Base-by-base conservation (phyloP, 1,284 basidiomycete genomes). In the Trametes versicolor region DNA sequence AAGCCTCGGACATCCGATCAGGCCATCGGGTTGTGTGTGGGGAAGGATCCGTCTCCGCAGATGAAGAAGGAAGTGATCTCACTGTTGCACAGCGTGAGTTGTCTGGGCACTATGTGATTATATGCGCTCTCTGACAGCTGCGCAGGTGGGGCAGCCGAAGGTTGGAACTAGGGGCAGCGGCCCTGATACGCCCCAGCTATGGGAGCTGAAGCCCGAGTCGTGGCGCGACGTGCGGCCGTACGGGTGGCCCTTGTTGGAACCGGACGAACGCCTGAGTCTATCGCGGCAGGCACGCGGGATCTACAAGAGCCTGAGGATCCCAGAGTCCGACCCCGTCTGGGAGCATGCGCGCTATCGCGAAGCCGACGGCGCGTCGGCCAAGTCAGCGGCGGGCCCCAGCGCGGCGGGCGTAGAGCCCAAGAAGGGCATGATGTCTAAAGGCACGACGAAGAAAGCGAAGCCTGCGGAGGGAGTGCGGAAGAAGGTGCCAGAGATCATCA, bases 141-240 rank as follows among this genome's bases (percentile, higher is more conserved):
- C 43, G 9, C 63, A 90, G 88, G 74, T 90, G 17, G 87, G 83
- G 13, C 87, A 88, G 67, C 80, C 79, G 56, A 71, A 73, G 9
- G 74, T 77, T 25, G 56, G 74, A 2, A 59, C 76, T 8, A 81
- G 74, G 68, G 79, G 75, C 43, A 78, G 78, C 1, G 72, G 72
- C 23, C 73, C 79, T 60, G 74, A 72, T 39, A 72, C 80, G 0
- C 75, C 78, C 2, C 79, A 79, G 60, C 69, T 71, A 0, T 92
- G 88, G 83, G 70, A 76, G 29, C 83, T 92, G 64, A 88, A 86
- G 65, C 76, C 80, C 21, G 71, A 75, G 37, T 76, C 83, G 0
- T 93, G 90, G 89, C 79, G 79, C 32, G 87, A 92, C 69, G 87
- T 91, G 23, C 86, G 89, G 7, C 91, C 91, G 0, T 88, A 82